phyloP scores from a whole-genome alignment of 345 rosid species.

The Brassica incana region DNA sequence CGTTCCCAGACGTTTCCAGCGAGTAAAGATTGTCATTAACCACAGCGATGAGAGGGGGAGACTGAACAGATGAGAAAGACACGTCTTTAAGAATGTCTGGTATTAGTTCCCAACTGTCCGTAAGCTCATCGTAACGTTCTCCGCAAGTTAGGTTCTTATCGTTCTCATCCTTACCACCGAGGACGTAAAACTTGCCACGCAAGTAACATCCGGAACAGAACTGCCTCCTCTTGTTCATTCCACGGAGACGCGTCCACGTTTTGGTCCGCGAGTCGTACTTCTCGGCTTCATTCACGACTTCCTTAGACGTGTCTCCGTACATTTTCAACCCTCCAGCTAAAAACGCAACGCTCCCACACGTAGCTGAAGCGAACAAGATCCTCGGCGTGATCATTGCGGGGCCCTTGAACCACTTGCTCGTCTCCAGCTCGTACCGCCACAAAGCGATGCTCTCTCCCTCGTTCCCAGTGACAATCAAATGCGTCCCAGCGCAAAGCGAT shows the following conservation, averaged over 20 bases:
- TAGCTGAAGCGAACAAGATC: constrained; percentile 80
- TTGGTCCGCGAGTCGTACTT: constrained; percentile 63
- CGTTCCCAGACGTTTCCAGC: constrained; percentile 63
- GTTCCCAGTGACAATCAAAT: constrained; percentile 71
- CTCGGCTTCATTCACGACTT: constrained; percentile 63
- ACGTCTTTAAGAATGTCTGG: constrained; percentile 55
- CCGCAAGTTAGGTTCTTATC: constrained; percentile 57
- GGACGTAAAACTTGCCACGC: constrained; percentile 67
- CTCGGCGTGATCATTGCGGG: constrained; percentile 68
- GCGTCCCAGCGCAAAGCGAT: constrained; percentile 78
- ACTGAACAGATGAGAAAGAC: constrained; percentile 53
- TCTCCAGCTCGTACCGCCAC: constrained; percentile 77
- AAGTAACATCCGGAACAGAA: constrained; percentile 77
- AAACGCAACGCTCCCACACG: constrained; percentile 56
- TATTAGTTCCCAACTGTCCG: constrained; percentile 59
- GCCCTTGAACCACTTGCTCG: constrained; percentile 72
- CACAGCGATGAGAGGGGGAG: constrained; percentile 81
- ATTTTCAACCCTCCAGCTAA: constrained; percentile 72
- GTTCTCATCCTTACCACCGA: constrained; percentile 70
- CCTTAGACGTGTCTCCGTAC: constrained; percentile 22
- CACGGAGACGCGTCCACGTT: constrained; percentile 62
- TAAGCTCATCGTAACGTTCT: constrained; percentile 61
- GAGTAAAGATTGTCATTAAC: constrained; percentile 73
- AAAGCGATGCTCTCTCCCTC: constrained; percentile 54
- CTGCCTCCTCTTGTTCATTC: constrained; percentile 56